phyloP scores from a whole-genome alignment of 1,139 yeast genomes.

The Diutina catenulata region DNA sequence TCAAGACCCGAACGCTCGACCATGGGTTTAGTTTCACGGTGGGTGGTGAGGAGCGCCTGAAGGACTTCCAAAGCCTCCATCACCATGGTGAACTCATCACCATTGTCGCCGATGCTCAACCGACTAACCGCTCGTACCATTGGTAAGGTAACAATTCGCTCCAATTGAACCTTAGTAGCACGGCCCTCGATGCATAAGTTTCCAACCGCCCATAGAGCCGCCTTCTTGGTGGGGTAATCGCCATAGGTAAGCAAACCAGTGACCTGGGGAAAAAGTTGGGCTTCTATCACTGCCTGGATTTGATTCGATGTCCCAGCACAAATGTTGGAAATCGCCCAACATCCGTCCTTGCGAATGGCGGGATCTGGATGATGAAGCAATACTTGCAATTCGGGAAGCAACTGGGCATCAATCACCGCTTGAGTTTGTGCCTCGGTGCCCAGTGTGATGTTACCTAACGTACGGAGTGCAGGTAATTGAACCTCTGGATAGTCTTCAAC shows the following conservation, averaged over 20 bases:
- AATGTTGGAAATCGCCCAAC: constrained; percentile 1
- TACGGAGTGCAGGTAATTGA: not conserved
- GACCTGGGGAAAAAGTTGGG: constrained; percentile 51
- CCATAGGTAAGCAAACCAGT: constrained; percentile 71
- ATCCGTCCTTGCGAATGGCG: not conserved
- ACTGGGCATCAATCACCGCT: constrained; percentile 88
- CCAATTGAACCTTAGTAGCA: not conserved
- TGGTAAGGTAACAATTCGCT: not conserved
- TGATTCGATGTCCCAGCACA: not conserved
- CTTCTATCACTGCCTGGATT: not conserved
- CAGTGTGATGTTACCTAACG: constrained; percentile 73
- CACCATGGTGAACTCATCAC: not conserved
- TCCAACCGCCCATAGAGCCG: constrained; percentile 99
- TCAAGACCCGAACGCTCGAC: not conserved
- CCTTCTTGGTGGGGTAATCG: constrained; percentile 92
- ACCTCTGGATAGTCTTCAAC: not conserved
- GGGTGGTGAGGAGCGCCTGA: not conserved
- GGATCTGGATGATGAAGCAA: not conserved
- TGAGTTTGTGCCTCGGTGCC: constrained; percentile 94
- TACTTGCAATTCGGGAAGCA: constrained; percentile 26
- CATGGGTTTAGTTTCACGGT: not conserved
- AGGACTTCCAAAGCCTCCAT: not conserved
- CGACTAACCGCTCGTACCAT: not conserved
- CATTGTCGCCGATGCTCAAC: not conserved
- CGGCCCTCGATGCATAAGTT: constrained; percentile 94